A percentile compares a stretch with the other conserved stretches of the same genome.
These are phyloP conservation scores for Puccinia sorghi DNA, from an alignment of 1,284 basidiomycete genomes.

Conservation along the genomic window DNA sequence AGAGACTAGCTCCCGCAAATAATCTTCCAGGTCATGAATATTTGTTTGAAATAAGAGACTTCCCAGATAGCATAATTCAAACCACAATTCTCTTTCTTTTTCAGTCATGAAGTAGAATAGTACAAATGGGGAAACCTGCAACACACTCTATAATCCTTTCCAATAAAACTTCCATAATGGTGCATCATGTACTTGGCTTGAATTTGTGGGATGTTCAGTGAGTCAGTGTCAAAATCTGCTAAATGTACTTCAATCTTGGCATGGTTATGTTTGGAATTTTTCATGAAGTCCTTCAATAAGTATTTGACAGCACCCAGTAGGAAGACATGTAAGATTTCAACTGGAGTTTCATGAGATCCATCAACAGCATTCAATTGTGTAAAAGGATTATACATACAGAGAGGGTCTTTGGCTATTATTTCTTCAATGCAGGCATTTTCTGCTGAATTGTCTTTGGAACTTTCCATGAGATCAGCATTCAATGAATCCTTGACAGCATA, in stretches of 20 bases:
- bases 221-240: background rate
- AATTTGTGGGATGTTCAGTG: background rate
- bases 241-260: background rate
- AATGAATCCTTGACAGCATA: background rate
- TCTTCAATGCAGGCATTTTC: background rate
- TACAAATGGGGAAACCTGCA: slow-evolving; percentile 60
- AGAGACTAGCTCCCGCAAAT: slow-evolving; percentile 56
- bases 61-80: slow-evolving; percentile 57
- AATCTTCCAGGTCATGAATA: slow-evolving; percentile 58
- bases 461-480: background rate
- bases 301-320: background rate
- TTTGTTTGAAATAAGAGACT: slow-evolving; percentile 59
- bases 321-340: background rate
- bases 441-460: background rate
- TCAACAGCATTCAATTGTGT: background rate
- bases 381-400: background rate
- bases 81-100: slow-evolving; percentile 57
- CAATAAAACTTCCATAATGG: slow-evolving; percentile 58
- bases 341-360: background rate
- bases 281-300: background rate
- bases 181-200: background rate
- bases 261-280: background rate
- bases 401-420: background rate
- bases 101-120: slow-evolving; percentile 56
- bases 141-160: slow-evolving; percentile 59